A percentile compares a stretch with the other conserved stretches of the same genome.
Evolutionary conservation across 495 filamentous ascomycete species (phyloP).

Genomic region (Talaromyces nanjingensis): DNA sequence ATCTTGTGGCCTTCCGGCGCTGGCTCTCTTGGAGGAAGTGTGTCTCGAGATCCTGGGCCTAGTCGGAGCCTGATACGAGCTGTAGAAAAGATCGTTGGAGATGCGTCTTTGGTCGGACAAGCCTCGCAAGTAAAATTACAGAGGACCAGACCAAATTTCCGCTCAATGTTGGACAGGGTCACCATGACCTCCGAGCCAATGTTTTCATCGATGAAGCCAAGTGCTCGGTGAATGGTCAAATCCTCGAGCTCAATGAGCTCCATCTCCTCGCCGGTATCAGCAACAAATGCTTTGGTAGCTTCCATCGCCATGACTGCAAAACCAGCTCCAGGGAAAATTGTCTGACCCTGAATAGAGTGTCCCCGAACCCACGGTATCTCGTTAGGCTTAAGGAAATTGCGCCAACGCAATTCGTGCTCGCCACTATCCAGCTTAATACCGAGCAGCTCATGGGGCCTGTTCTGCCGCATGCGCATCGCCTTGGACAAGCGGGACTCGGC

Average conservation of each 20-base stretch:
- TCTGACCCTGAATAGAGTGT: conserved; percentile 17
- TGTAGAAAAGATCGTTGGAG: not conserved
- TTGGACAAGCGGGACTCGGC: not conserved
- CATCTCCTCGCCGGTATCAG: not conserved
- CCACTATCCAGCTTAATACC: not conserved
- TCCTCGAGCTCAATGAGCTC: conserved; percentile 12
- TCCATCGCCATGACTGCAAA: conserved; percentile 20
- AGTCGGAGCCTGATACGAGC: not conserved
- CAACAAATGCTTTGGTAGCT: conserved; percentile 13
- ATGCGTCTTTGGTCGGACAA: not conserved
- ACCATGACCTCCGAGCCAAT: conserved; percentile 31
- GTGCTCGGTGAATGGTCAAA: conserved; percentile 29
- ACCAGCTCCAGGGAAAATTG: conserved; percentile 19
- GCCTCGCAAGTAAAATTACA: not conserved
- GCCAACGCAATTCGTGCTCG: conserved; percentile 21
- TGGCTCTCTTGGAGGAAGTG: not conserved
- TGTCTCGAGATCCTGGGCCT: not conserved
- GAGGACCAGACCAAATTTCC: not conserved
- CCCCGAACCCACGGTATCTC: conserved; percentile 17
- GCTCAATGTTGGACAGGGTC: not conserved
- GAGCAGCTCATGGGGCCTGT: not conserved
- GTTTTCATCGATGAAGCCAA: conserved; percentile 28
- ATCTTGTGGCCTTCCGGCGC: not conserved
- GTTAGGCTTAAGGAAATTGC: conserved; percentile 10
- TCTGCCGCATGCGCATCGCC: too few relatives aligned